Base-by-base conservation (phyloP, 345 rosid genomes). In the Moricandia moricandioides region DNA sequence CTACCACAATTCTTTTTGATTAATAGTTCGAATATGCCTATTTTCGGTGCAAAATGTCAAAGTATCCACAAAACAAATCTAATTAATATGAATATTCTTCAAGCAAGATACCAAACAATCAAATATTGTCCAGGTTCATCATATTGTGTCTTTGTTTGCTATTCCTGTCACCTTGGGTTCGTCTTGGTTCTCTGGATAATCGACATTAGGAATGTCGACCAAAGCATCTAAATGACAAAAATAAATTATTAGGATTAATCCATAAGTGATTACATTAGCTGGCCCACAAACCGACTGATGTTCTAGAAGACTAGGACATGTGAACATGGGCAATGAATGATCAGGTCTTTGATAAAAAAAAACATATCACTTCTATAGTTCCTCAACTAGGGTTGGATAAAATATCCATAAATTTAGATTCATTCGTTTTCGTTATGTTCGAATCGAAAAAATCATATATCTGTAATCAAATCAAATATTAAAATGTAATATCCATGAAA, bases 281-380 rank as follows among this genome's bases (percentile, higher is more conserved):
- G 73, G 54, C 54, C 72, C 67, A 74, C 67, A 10, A 54, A 40
- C 9, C 33, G 17, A 31, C 16, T 30, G 18, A 45, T 21, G 16
- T 10, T 21, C 39, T 33, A n/a, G 52, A 4, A 6, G 5, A 4
- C 52, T 45, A 14, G 5, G 34, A 17, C 67, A 74, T 31, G 54
- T 67, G 55, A 75, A 60, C 54, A 74, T 58, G 72, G 72, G 52
- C 60, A 45, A 21, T 66, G 72, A 21, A n/a, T n/a, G n/a, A n/a
- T n/a, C n/a, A n/a, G n/a, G n/a, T n/a, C n/a, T n/a, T n/a, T n/a
- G n/a, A n/a, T n/a, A n/a, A n/a, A n/a, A n/a, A n/a, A n/a, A n/a
- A n/a, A n/a, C n/a, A n/a, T n/a, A n/a, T n/a, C n/a, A n/a, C n/a
- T n/a, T n/a, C n/a, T n/a, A n/a, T n/a, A n/a, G n/a, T n/a, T n/a